phyloP scores from a whole-genome alignment of 164 flowering plant genomes.

The Euptelea pleiosperma region DNA sequence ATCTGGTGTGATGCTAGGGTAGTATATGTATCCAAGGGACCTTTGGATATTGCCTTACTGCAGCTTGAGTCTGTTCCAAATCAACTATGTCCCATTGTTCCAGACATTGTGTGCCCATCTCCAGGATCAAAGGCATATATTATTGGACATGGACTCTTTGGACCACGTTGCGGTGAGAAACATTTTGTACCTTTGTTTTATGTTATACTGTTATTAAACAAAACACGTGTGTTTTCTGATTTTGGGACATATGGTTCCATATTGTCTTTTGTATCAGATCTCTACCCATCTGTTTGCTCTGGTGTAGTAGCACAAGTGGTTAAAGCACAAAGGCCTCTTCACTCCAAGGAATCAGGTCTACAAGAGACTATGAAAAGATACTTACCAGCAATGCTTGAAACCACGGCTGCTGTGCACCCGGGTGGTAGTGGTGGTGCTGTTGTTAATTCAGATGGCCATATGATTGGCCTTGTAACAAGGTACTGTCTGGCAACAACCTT shows the following conservation, averaged over 20 bases:
- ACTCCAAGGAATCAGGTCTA: slow-evolving; percentile 20
- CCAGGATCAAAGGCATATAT: slow-evolving; percentile 74
- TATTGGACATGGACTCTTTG: slow-evolving; percentile 94
- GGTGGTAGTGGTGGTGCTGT: slow-evolving; percentile 98
- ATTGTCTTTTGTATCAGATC: slow-evolving; percentile 38
- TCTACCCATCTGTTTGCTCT: slow-evolving; percentile 60
- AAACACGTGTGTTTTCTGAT: too few relatives aligned
- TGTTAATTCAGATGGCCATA: slow-evolving; percentile 67
- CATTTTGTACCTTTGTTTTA: slow-evolving; percentile 1
- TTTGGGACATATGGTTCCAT: background rate
- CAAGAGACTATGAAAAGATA: slow-evolving; percentile 17
- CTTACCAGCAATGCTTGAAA: slow-evolving; percentile 83
- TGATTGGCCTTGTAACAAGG: slow-evolving; percentile 98
- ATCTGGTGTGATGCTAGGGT: slow-evolving; percentile 75
- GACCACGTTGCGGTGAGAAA: slow-evolving; percentile 78
- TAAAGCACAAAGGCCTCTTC: slow-evolving; percentile 37
- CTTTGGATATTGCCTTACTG: slow-evolving; percentile 80
- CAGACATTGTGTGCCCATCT: slow-evolving; percentile 50
- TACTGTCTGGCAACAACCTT: slow-evolving; percentile 18
- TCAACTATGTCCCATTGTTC: slow-evolving; percentile 50
- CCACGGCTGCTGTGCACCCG: slow-evolving; percentile 95
- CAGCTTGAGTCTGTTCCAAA: slow-evolving; percentile 69
- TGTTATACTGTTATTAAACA: background rate
- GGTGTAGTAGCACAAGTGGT: slow-evolving; percentile 85
- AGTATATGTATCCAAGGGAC: slow-evolving; percentile 72